Conservation (phyloP, 108 stramenopile species). For the Fragilaria crotonensis region DNA sequence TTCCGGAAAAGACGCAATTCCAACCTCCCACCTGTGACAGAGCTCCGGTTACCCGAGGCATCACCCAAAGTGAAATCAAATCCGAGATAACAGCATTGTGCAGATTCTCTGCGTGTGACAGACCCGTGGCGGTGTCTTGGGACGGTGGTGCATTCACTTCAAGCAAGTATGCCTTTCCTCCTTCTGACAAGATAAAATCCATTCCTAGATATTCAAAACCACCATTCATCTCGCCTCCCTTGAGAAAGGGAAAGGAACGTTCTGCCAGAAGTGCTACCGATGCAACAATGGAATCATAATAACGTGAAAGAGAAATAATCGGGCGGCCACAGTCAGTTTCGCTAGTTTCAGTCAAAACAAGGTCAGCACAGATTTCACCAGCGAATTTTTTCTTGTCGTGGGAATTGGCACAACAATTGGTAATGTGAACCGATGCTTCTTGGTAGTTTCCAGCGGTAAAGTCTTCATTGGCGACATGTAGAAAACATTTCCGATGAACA, state of each 20-base stretch:
- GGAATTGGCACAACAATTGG: slow-evolving; percentile 84
- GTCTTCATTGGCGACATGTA: slow-evolving; percentile 79
- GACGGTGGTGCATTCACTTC: slow-evolving; percentile 86
- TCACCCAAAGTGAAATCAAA: slow-evolving; percentile 63
- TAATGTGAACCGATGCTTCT: slow-evolving; percentile 62
- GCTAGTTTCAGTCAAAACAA: slow-evolving; percentile 4
- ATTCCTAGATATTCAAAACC: slow-evolving; percentile 87
- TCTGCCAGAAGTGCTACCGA: slow-evolving; percentile 42
- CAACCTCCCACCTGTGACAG: slow-evolving; percentile 36
- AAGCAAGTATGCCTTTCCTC: slow-evolving; percentile 48
- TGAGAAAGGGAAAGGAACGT: slow-evolving; percentile 36
- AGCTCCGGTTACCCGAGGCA: slow-evolving; percentile 34
- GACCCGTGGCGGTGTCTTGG: slow-evolving; percentile 80
- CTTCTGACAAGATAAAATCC: slow-evolving; percentile 57
- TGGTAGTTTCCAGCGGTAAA: slow-evolving; percentile 23
- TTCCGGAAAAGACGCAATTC: slow-evolving; percentile 39
- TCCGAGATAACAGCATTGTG: slow-evolving; percentile 76
- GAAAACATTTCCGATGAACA: slow-evolving; percentile 61
- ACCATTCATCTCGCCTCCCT: slow-evolving; percentile 63
- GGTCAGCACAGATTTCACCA: slow-evolving; percentile 79
- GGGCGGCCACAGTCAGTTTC: slow-evolving; percentile 6
- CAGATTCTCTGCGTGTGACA: slow-evolving; percentile 64
- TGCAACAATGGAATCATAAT: slow-evolving; percentile 60
- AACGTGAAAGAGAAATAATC: slow-evolving; percentile 47
- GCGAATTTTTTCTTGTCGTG: slow-evolving; percentile 64